These are phyloP conservation scores for Solanum gandarillasii DNA, from an alignment of 257 asterid species.

Conservation along the genomic window DNA sequence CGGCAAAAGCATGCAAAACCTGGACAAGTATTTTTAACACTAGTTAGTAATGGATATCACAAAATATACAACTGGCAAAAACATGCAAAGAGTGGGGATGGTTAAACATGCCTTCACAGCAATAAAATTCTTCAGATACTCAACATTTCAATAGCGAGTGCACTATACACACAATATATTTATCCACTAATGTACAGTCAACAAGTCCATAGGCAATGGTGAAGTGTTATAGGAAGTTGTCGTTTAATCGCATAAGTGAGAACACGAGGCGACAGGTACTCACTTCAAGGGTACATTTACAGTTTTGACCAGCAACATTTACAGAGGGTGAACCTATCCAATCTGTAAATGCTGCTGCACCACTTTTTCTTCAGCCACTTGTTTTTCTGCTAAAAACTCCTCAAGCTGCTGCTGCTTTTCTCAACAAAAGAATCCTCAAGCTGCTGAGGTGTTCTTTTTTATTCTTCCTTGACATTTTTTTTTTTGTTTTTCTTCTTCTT, in stretches of 20 bases:
- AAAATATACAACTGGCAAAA: not conserved
- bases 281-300: not conserved
- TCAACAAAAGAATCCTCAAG: not conserved
- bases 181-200: not conserved
- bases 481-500: not conserved
- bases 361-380: not conserved
- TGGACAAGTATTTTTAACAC: conserved; percentile 10
- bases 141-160: not conserved
- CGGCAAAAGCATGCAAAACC: conserved; percentile 96
- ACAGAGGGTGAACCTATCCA: not conserved
- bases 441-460: not conserved
- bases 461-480: not conserved
- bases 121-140: not conserved
- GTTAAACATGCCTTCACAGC: not conserved
- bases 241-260: not conserved
- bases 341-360: not conserved
- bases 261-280: not conserved
- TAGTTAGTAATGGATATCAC: not conserved
- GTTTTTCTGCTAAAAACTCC: not conserved
- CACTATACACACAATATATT: not conserved
- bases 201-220: not conserved
- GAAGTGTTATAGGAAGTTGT: not conserved
- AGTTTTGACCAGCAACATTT: not conserved
- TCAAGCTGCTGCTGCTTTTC: not conserved
- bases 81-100: not conserved